These are phyloP conservation scores for Exserohilum turcica DNA, from an alignment of 2,329 filamentous ascomycete species.

Conservation along the genomic window DNA sequence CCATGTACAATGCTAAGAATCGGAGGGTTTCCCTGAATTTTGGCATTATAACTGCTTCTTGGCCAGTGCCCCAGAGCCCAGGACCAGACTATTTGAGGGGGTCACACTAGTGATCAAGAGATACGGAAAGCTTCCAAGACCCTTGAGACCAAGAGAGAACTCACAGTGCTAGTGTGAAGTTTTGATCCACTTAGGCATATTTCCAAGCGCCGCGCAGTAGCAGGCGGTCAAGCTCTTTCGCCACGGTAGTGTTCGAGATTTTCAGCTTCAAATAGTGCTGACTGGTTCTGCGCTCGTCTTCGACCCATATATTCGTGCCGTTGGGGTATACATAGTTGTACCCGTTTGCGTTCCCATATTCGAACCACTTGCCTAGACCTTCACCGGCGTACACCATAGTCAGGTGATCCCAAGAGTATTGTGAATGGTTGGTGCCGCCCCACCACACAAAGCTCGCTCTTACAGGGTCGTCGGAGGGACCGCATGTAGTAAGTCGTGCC, in stretches of 20 bases:
- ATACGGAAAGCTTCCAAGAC: background rate
- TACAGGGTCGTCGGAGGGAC: constrained; percentile 24
- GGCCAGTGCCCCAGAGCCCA: background rate
- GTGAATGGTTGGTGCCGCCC: constrained; percentile 26
- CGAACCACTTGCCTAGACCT: constrained; percentile 40
- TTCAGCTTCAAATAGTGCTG: constrained; percentile 44
- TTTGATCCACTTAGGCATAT: constrained; percentile 5
- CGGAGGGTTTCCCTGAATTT: too few species aligned
- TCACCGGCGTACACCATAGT: constrained; percentile 27
- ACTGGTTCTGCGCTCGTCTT: constrained; percentile 42
- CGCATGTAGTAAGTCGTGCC: constrained; percentile 36
- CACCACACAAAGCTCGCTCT: constrained; percentile 30
- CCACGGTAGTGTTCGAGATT: background rate
- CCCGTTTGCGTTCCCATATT: constrained; percentile 47
- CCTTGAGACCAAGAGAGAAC: background rate
- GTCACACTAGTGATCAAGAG: background rate
- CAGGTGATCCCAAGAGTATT: constrained; percentile 33
- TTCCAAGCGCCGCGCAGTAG: constrained; percentile 3
- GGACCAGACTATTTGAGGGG: background rate
- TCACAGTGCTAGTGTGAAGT: background rate
- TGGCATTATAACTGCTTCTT: background rate
- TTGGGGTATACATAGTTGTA: constrained; percentile 51
- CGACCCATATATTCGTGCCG: constrained; percentile 54
- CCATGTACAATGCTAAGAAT: background rate
- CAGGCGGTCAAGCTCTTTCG: constrained; percentile 1